Base-by-base conservation (phyloP, 2,329 filamentous ascomycete genomes). In the Colletotrichum scovillei region DNA sequence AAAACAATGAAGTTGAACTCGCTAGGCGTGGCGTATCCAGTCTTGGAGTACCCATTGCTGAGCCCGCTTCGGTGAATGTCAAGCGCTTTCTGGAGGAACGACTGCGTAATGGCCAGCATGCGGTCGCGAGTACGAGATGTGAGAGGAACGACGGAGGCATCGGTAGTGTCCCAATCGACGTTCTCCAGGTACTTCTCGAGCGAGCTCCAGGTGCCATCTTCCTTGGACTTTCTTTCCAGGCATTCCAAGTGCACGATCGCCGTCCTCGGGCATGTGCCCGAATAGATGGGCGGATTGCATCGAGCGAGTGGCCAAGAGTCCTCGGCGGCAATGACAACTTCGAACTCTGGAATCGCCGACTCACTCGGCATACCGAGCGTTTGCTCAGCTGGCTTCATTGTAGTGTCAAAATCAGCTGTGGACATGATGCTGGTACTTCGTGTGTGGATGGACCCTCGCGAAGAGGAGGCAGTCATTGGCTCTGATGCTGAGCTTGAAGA, bases 101-200 rank as follows among this genome's bases (percentile, higher is more conserved):
- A 89, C 79, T 93, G 92, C 0, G 91, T 93, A 74, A 93, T 93
- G 62, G 91, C 92, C n/a, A 93, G 86, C 77, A 94, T 88, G 79
- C 91, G 91, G 79, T 94, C 92, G 38, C 92, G 87, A 2, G 91
- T 91, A 57, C 87, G 80, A 4, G 83, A 77, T 3, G 80, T 84
- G 63, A 89, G 81, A 4, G 87, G 84, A 5, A 86, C 82, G 2
- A 89, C 86, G 3, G 82, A 82, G 4, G 84, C 80, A 74, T 84
- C 82, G 22, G 79, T 69, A 2, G 80, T 77, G 60, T 84, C 79
- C 80, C 80, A 81, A 52, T 84, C 79, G 14, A 80, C 77, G 16
- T 81, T 78, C 22, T 84, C 80, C 5, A 87, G 76, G 42, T 84
- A 84, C 62, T 82, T 81, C 67, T 86, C 84, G 42, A 89, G 77